Evolutionary conservation across 176 grass and related monocot species (phyloP).

Genomic region (Puya raimondii): DNA sequence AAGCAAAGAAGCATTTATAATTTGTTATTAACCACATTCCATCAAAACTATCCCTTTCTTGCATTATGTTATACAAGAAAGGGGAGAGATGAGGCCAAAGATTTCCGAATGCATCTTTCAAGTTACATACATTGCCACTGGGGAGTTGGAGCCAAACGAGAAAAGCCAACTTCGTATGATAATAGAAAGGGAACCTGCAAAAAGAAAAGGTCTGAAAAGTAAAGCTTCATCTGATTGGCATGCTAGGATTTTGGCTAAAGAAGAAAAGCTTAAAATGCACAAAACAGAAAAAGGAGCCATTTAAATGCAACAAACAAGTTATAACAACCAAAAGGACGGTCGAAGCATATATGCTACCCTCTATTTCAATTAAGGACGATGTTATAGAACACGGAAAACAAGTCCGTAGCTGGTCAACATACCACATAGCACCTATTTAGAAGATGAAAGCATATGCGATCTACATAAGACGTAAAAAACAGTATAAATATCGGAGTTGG

Average conservation of each 20-base stretch:
- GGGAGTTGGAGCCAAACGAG: slow-evolving; percentile 83
- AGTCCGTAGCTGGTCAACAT: too few relatives aligned
- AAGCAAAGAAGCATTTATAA: too few relatives aligned
- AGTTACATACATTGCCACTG: slow-evolving; percentile 51
- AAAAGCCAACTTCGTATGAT: slow-evolving; percentile 70
- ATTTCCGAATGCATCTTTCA: neutral
- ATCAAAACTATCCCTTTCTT: neutral
- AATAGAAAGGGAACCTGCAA: slow-evolving; percentile 83
- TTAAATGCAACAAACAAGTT: too few relatives aligned
- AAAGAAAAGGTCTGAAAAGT: neutral
- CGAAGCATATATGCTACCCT: too few relatives aligned
- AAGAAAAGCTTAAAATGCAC: neutral
- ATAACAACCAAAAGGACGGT: too few relatives aligned
- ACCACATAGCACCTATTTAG: too few relatives aligned
- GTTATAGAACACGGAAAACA: too few relatives aligned
- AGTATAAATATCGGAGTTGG: too few relatives aligned
- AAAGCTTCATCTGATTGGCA: neutral
- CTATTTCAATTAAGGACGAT: too few relatives aligned
- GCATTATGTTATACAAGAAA: neutral
- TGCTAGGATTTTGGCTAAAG: neutral
- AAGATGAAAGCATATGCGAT: too few relatives aligned
- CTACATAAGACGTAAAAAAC: too few relatives aligned
- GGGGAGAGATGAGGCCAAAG: neutral
- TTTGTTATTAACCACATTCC: neutral
- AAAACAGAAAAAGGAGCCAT: too few relatives aligned